Evolutionary conservation across 148 eudicot genomes (phyloP), one percentile per base, ranked within the genome.

Genomic region (Polygonum aviculare): DNA sequence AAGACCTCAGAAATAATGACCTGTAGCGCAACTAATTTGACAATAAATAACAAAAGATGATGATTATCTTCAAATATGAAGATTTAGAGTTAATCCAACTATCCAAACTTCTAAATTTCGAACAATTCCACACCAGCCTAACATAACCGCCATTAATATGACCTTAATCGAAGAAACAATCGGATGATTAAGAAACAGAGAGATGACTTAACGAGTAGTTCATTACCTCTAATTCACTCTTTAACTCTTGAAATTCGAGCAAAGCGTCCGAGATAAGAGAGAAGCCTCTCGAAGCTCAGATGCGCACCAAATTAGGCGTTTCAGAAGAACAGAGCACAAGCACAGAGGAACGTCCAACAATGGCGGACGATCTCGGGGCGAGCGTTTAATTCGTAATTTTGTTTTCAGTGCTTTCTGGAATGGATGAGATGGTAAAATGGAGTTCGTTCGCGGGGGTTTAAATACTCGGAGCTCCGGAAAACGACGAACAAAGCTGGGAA

Each of bases 381-480:
- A 26, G 19, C 12, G 3, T 12, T 59, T 54, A n/a, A 12, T 52
- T 16, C 16, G 57, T 52, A 54, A 26, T 26, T 54, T 54, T 54
- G 26, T 54, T 54, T 54, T 54, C 15, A 26, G 31, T 19, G 19
- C 0, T 9, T 4, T 21, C 38, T 33, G n/a, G 48, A 3, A 38
- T 33, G n/a, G 48, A 3, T 49, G 70, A 14, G 12, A 18, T 0
- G 15, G 12, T 21, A 72, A 55, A 41, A 41, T 2, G 31, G 31
- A 60, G 74, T 11, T 19, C 15, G 26, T 31, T 26, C 31, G 31
- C 31, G 31, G 12, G 71, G 77, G 80, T 69, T 81, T 84, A 76
- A 65, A 84, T 84, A 81, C 44, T 38, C 12, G 60, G 6, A 10
- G 49, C 7, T 31, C 59, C 21, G 50, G 54, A 51, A 78, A 78